Conservation (phyloP, 139 green algal genomes). For the Chlorella sp. region DNA sequence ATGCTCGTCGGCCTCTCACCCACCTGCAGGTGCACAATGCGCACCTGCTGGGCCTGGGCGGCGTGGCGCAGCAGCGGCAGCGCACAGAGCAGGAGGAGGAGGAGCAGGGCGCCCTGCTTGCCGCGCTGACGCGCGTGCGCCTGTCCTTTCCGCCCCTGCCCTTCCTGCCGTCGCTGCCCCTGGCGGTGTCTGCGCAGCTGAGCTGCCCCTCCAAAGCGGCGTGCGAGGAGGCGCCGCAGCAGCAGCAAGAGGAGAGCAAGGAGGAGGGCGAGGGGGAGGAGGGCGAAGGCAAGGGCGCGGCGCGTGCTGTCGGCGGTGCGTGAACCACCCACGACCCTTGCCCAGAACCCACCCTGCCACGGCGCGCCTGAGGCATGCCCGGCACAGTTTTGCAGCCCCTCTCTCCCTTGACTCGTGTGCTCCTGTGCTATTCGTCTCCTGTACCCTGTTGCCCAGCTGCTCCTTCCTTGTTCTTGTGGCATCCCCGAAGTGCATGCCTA, state of each 20-base stretch:
- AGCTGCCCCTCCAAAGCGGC: slow-evolving; percentile 36
- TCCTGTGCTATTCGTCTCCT: no score
- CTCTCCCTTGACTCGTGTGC: no score
- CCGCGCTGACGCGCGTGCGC: not conserved
- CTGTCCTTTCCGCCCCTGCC: slow-evolving; percentile 3
- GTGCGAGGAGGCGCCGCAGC: slow-evolving; percentile 19
- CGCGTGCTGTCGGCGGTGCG: no score
- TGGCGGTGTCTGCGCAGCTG: slow-evolving; percentile 19
- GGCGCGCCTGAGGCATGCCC: no score
- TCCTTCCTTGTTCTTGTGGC: no score
- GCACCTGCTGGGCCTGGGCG: slow-evolving; percentile 29
- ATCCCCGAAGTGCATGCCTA: no score
- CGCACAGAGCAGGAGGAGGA: not conserved
- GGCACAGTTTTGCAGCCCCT: no score
- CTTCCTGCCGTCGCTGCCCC: slow-evolving; percentile 30
- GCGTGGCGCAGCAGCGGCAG: not conserved
- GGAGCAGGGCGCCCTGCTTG: not conserved
- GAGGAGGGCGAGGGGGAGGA: not conserved
- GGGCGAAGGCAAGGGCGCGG: no score
- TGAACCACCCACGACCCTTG: no score
- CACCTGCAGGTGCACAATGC: slow-evolving; percentile 12
- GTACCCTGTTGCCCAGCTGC: no score
- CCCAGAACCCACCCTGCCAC: no score
- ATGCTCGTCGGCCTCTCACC: no score
- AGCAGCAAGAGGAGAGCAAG: not conserved